Evolutionary conservation across 371 early-diverging fungal species (phyloP).

Genomic region (Zychaea mexicana): DNA sequence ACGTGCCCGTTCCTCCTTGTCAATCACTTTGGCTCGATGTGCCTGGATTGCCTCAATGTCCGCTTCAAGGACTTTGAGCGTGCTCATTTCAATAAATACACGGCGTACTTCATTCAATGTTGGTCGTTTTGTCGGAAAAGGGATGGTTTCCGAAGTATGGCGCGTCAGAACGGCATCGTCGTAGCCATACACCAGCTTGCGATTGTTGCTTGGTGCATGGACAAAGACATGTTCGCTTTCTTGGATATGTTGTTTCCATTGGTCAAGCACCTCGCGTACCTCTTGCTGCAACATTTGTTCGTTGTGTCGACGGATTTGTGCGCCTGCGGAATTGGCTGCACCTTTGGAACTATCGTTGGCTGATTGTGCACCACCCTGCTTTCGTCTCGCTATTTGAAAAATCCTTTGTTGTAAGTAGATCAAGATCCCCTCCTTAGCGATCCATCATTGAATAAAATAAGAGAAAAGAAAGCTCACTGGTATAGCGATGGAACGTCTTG

Average conservation of each 20-base stretch:
- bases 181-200: conserved; percentile 63
- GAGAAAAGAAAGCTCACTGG: conserved; percentile 51
- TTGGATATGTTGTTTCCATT: conserved; percentile 67
- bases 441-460: neutral
- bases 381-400: conserved; percentile 69
- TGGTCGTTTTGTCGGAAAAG: conserved; percentile 81
- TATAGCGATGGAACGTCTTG: conserved; percentile 94
- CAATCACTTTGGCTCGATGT: conserved; percentile 26
- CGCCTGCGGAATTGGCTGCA: conserved; percentile 90
- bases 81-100: conserved; percentile 49
- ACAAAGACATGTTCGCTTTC: conserved; percentile 66
- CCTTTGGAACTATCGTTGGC: conserved; percentile 82
- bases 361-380: conserved; percentile 94
- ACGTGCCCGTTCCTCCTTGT: conserved; percentile 30
- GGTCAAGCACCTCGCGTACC: conserved; percentile 64
- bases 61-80: conserved; percentile 53
- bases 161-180: conserved; percentile 59
- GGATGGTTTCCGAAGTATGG: conserved; percentile 66
- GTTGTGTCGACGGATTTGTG: conserved; percentile 87
- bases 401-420: neutral
- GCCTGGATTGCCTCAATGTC: conserved; percentile 35
- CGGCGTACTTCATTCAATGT: conserved; percentile 65
- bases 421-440: neutral
- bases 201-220: conserved; percentile 66
- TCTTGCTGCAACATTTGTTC: conserved; percentile 82